Evolutionary conservation across 2,329 filamentous ascomycete genomes (phyloP).

Genomic region (Raffaelea deltoideospora): DNA sequence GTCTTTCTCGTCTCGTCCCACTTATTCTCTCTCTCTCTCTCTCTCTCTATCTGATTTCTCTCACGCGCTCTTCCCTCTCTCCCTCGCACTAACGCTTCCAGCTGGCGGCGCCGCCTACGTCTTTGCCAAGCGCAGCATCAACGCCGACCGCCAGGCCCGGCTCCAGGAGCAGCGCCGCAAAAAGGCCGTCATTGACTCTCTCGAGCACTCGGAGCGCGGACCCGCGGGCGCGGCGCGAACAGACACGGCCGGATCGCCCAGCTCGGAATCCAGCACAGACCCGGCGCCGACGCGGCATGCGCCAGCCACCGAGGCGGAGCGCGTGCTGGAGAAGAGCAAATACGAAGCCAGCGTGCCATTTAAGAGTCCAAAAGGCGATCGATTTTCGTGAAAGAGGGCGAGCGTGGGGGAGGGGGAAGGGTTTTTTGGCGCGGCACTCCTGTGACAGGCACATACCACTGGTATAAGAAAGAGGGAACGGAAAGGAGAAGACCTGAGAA

Average conservation of each 20-base stretch:
- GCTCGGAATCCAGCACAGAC: constrained; percentile 58
- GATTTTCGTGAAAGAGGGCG: constrained; percentile 48
- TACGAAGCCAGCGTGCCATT: constrained; percentile 72
- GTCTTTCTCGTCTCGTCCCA: neutral
- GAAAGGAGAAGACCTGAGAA: too few relatives aligned
- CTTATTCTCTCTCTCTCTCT: too few relatives aligned
- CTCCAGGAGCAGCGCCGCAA: constrained; percentile 52
- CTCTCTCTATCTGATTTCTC: too few relatives aligned
- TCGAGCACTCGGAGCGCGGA: constrained; percentile 28
- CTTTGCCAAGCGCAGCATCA: constrained; percentile 90
- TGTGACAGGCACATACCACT: too few relatives aligned
- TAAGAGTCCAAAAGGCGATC: constrained; percentile 67
- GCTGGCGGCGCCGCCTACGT: constrained; percentile 87
- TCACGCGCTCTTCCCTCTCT: constrained; percentile 8
- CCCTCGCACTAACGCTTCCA: constrained; percentile 17
- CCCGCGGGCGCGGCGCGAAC: constrained; percentile 31
- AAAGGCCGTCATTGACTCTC: constrained; percentile 40
- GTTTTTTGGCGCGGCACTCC: neutral
- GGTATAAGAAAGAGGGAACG: too few relatives aligned
- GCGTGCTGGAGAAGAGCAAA: constrained; percentile 66
- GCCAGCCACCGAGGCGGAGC: constrained; percentile 52
- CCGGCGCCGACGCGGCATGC: constrained; percentile 78
- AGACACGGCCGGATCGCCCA: constrained; percentile 45
- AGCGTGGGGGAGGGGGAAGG: neutral
- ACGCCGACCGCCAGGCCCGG: constrained; percentile 66